These are phyloP conservation scores for Cyberlindnera veronae DNA, from an alignment of 805 yeast genomes.

Conservation along the genomic window DNA sequence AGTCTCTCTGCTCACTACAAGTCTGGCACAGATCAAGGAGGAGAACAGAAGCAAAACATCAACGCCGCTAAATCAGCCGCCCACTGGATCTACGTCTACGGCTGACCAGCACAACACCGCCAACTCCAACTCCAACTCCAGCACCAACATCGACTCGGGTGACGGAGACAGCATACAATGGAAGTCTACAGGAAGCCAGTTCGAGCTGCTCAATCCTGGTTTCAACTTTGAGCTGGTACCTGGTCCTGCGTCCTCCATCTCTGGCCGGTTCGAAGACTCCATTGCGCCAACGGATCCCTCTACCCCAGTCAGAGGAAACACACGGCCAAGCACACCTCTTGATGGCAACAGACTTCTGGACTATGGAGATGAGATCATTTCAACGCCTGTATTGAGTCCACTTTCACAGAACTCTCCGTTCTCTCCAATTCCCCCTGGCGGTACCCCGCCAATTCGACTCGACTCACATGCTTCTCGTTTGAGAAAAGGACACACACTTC, in stretches of 20 bases:
- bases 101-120: no score
- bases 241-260: background rate
- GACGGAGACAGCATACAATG: no score
- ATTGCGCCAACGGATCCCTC: no score
- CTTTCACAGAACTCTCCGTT: background rate
- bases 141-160: no score
- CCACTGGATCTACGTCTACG: no score
- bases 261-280: background rate
- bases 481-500: constrained; percentile 7
- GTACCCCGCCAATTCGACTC: background rate
- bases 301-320: no score
- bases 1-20: constrained; percentile 8
- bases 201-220: constrained; percentile 4
- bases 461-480: constrained; percentile 6
- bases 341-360: background rate
- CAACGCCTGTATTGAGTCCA: background rate
- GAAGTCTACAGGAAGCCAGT: background rate
- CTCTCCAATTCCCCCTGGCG: background rate
- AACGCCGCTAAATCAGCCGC: constrained; percentile 2
- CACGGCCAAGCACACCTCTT: no score
- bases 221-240: constrained; percentile 8
- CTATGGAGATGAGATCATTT: constrained; percentile 9
- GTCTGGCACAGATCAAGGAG: constrained; percentile 10
- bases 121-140: no score
- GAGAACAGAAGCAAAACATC: constrained; percentile 7